Conservation (phyloP, 2,329 filamentous ascomycete species). For the Ceratocystis cacaofunesta region DNA sequence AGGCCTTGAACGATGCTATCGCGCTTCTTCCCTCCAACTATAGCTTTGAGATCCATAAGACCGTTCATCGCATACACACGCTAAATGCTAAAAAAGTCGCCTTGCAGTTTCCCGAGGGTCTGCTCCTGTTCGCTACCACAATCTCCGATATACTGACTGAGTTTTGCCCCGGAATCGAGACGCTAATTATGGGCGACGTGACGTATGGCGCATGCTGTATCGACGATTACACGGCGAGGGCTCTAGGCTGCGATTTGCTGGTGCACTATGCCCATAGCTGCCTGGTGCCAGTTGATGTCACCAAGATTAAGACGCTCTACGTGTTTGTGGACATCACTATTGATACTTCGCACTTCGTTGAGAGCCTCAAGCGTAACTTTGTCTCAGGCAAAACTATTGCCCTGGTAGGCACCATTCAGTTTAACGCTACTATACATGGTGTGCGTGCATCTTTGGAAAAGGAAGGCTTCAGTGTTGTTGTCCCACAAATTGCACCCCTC, state of each 20-base stretch:
- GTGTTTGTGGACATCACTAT: slow-evolving; percentile 98
- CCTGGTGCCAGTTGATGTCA: slow-evolving; percentile 88
- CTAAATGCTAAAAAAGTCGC: slow-evolving; percentile 69
- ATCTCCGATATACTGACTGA: slow-evolving; percentile 91
- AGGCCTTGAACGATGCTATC: slow-evolving; percentile 75
- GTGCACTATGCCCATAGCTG: slow-evolving; percentile 97
- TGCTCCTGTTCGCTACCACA: slow-evolving; percentile 90
- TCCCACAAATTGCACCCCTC: slow-evolving; percentile 83
- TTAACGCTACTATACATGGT: slow-evolving; percentile 91
- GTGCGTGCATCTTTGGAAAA: slow-evolving; percentile 62
- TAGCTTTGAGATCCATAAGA: slow-evolving; percentile 97
- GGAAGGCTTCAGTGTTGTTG: slow-evolving; percentile 69
- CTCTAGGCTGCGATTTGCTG: slow-evolving; percentile 82
- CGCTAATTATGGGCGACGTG: slow-evolving; percentile 96
- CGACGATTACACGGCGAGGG: slow-evolving; percentile 91
- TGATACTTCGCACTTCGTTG: slow-evolving; percentile 73
- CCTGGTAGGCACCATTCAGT: slow-evolving; percentile 93
- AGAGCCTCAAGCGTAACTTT: slow-evolving; percentile 81
- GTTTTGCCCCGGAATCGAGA: slow-evolving; percentile 84
- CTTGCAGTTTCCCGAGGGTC: slow-evolving; percentile 91
- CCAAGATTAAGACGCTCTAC: slow-evolving; percentile 91
- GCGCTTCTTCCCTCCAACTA: slow-evolving; percentile 85
- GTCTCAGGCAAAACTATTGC: slow-evolving; percentile 72
- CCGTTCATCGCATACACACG: slow-evolving; percentile 80
- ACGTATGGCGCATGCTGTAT: slow-evolving; percentile 98